Evolutionary conservation across 192 early-diverging fungal genomes (phyloP).

Genomic region (Coemansia sp.): DNA sequence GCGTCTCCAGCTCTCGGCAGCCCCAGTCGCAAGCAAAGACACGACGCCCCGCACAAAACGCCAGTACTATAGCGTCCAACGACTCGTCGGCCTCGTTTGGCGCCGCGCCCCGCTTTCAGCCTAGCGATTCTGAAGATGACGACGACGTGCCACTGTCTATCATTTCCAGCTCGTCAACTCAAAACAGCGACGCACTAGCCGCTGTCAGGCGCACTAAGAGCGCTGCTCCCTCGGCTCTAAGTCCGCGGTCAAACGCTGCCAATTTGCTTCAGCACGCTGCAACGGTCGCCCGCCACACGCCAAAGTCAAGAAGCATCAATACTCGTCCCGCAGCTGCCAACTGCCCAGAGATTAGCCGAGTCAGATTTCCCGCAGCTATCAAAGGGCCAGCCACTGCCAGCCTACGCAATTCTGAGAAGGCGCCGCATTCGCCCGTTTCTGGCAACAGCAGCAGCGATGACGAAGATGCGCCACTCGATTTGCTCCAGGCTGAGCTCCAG

Average conservation of each 20-base stretch:
- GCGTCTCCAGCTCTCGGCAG: neutral
- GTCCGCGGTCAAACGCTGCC: slow-evolving; percentile 17
- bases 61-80: neutral
- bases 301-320: slow-evolving; percentile 13
- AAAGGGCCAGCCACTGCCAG: neutral
- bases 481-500: slow-evolving; percentile 40
- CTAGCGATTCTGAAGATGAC: slow-evolving; percentile 14
- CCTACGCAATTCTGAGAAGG: slow-evolving; percentile 5
- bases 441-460: slow-evolving; percentile 19
- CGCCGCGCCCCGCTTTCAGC: neutral
- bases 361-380: neutral
- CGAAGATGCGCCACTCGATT: slow-evolving; percentile 49
- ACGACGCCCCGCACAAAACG: neutral
- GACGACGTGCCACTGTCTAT: slow-evolving; percentile 50
- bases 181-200: slow-evolving; percentile 17
- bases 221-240: slow-evolving; percentile 19
- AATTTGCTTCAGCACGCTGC: neutral
- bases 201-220: slow-evolving; percentile 44
- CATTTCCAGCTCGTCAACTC: slow-evolving; percentile 34
- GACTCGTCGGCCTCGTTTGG: neutral
- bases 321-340: neutral
- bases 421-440: neutral
- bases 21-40: neutral
- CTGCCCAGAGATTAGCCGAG: neutral
- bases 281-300: slow-evolving; percentile 4